Base-by-base conservation (phyloP, 371 early-diverging fungal genomes). In the Zopfochytrium polystomum region DNA sequence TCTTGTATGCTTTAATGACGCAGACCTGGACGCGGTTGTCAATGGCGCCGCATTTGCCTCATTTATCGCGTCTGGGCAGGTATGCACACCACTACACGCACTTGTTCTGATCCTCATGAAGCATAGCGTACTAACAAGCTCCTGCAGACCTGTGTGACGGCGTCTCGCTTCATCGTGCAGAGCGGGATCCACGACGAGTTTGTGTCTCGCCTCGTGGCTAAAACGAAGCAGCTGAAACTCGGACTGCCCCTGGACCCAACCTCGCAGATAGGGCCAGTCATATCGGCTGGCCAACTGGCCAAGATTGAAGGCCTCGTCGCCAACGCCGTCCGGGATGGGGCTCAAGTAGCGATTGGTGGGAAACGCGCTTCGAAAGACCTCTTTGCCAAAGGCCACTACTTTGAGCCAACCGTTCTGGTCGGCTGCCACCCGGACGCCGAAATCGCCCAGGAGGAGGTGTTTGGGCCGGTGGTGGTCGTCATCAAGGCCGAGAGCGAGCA, bases 1-100 rank as follows among this genome's bases (percentile, higher is more conserved):
- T 0, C 80, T 87, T 60, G 88, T 93, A 44, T 87, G 93, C 20
- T 88, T 86, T 74, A 85, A 81, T 2, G 92, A 91, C 67, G 92
- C 90, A 2, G 86, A 93, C 66, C 64, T 93, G 35, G 85, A 86
- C 26, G 73, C 76, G 51, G 91, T 91, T 2, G 90, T 89, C 20
- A 74, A 77, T 50, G 81, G 80, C 61, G 18, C 55, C 38, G 31
- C n/a, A 26, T 11, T 42, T 23, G 55, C 45, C 18, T 44, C 50
- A 34, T 38, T 49, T 65, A 78, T 82, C 68, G 92, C 92, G 71
- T 75, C 82, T 47, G 95, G 95, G 9, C 93, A 94, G 71, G 84
- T 83, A 70, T 95, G 95, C 76, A n/a, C n/a, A n/a, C n/a, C n/a
- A n/a, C n/a, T n/a, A n/a, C n/a, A n/a, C n/a, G n/a, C n/a, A n/a